These are phyloP conservation scores for Striga hermonthica DNA, from an alignment of 305 asterid genomes.

Conservation along the genomic window DNA sequence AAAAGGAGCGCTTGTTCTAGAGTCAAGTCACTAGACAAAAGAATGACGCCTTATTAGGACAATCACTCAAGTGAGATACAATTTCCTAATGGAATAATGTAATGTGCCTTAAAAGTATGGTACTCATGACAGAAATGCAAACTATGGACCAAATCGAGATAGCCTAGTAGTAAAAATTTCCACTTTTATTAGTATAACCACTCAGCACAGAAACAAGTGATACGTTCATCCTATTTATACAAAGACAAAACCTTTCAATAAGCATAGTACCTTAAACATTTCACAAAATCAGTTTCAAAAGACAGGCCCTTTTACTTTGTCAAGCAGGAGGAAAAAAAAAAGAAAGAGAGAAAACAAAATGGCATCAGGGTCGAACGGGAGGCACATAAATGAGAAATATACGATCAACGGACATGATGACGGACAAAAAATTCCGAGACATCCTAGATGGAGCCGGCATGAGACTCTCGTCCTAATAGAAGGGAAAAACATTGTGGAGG, in stretches of 20 bases:
- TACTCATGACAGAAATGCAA: no score
- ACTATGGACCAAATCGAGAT: no score
- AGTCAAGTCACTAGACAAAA: background rate
- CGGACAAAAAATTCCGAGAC: conserved; percentile 45
- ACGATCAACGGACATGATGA: conserved; percentile 35
- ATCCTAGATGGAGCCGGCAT: conserved; percentile 71
- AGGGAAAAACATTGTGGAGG: conserved; percentile 63
- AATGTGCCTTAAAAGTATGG: conserved; percentile 31
- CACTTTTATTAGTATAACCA: conserved; percentile 36
- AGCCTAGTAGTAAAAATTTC: conserved; percentile 19
- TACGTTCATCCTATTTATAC: background rate
- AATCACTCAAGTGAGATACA: conserved; percentile 27
- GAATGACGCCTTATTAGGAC: conserved; percentile 27
- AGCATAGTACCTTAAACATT: conserved; percentile 6
- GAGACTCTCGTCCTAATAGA: conserved; percentile 68
- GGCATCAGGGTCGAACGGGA: conserved; percentile 34
- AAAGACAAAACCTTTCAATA: background rate
- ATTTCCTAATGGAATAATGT: conserved; percentile 19
- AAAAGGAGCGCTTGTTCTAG: no score
- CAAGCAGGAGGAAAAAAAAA: conserved; percentile 9
- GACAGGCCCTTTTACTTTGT: background rate
- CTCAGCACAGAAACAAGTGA: conserved; percentile 14
- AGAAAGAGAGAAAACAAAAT: no score
- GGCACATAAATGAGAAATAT: conserved; percentile 8
- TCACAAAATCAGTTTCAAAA: conserved; percentile 10